Conservation (phyloP, 2,329 filamentous ascomycete species). For the Biscogniauxia sp. region DNA sequence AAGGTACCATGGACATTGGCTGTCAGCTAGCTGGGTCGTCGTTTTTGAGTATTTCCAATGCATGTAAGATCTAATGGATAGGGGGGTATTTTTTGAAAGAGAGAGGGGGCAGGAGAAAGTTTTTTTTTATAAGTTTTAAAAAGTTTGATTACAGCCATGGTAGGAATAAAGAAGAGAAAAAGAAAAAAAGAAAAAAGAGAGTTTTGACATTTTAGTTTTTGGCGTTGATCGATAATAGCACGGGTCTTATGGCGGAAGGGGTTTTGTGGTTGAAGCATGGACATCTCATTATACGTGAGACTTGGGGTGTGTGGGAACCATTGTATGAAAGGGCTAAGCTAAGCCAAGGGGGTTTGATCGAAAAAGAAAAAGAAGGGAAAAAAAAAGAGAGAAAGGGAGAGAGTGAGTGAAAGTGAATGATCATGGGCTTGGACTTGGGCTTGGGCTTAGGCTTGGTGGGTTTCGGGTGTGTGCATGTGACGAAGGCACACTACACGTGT, state of each 20-base stretch:
- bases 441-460: not conserved
- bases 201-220: too few species aligned
- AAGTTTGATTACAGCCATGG: not conserved
- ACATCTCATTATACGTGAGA: too few species aligned
- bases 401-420: not conserved
- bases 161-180: not conserved
- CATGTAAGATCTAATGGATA: not conserved
- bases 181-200: too few species aligned
- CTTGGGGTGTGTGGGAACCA: too few species aligned
- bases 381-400: too few species aligned
- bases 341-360: too few species aligned
- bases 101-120: not conserved
- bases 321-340: too few species aligned
- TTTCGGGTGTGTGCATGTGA: not conserved
- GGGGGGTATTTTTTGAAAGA: not conserved
- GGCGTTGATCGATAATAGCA: too few species aligned
- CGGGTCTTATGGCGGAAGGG: too few species aligned
- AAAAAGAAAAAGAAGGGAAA: not conserved
- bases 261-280: too few species aligned
- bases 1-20: not conserved
- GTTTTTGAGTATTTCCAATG: not conserved
- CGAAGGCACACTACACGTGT: not conserved
- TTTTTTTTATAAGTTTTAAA: not conserved
- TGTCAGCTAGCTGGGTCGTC: not conserved
- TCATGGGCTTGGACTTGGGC: too few species aligned